Conservation (phyloP, 495 filamentous ascomycete genomes). For the Daldinia vernicosa region DNA sequence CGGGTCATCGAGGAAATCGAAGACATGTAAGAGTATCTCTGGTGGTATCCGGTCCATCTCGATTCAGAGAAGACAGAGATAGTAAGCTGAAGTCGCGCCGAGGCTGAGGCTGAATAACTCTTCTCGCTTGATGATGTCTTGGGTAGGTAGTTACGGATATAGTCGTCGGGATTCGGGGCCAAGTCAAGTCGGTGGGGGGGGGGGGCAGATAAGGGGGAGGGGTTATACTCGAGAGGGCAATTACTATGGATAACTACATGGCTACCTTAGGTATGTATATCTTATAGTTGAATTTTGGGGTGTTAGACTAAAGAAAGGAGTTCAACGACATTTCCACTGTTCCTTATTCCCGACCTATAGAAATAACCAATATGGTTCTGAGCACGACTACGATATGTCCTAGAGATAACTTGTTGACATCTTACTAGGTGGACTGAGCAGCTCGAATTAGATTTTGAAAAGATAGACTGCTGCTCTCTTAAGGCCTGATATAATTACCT, state of each 20-base stretch:
- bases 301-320: no score
- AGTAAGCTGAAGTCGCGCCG: background rate
- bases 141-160: constrained; percentile 1
- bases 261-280: background rate
- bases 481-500: no score
- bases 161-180: background rate
- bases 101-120: background rate
- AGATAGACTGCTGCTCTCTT: no score
- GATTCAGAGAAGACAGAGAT: background rate
- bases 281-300: no score
- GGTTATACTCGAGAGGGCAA: background rate
- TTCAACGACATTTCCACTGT: no score
- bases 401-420: no score
- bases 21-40: constrained; percentile 53
- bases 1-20: constrained; percentile 48
- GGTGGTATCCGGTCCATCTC: constrained; percentile 51
- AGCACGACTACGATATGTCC: no score
- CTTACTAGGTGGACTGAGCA: no score
- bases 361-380: no score
- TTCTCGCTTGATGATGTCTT: background rate
- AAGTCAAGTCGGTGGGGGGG: background rate
- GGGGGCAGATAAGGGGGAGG: background rate
- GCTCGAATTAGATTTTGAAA: no score
- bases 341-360: no score
- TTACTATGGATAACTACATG: background rate